Conservation (phyloP, 257 asterid species). For the Cinchona pubescens region DNA sequence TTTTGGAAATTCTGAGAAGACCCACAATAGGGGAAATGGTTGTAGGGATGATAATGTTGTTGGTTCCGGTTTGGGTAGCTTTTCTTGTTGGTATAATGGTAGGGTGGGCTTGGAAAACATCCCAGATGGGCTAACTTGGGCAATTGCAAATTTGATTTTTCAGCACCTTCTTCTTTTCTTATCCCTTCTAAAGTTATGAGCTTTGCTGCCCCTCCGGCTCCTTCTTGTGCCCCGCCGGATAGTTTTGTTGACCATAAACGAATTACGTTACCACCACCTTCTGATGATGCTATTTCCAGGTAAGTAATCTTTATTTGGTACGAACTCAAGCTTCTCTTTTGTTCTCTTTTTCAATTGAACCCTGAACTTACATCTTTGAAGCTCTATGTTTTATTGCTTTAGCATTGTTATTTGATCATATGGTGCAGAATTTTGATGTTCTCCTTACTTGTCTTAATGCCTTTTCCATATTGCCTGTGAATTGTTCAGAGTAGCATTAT, state of each 20-base stretch:
- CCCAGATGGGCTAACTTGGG: slow-evolving; percentile 71
- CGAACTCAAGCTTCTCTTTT: background rate
- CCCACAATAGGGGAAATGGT: slow-evolving; percentile 53
- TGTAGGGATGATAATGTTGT: slow-evolving; percentile 51
- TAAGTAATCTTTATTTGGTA: slow-evolving; percentile 12
- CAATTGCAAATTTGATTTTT: slow-evolving; percentile 53
- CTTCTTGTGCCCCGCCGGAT: slow-evolving; percentile 20
- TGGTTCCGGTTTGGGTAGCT: slow-evolving; percentile 77
- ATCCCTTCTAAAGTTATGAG: slow-evolving; percentile 17
- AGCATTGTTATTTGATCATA: background rate
- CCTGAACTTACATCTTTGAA: background rate
- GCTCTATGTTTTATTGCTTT: background rate
- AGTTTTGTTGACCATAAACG: slow-evolving; percentile 30
- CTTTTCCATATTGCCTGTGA: background rate
- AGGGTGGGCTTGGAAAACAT: slow-evolving; percentile 97
- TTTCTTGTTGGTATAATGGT: slow-evolving; percentile 61
- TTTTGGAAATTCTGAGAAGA: slow-evolving; percentile 52
- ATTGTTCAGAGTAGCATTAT: background rate
- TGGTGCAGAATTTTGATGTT: background rate
- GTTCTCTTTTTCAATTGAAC: background rate
- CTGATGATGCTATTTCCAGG: slow-evolving; percentile 36
- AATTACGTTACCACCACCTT: slow-evolving; percentile 7
- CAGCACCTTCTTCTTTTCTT: slow-evolving; percentile 54
- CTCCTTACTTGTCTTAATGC: background rate
- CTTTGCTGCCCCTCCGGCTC: slow-evolving; percentile 19